These are phyloP conservation scores for Rutstroemia sydowiana DNA, from an alignment of 2,329 filamentous ascomycete genomes.

Conservation along the genomic window DNA sequence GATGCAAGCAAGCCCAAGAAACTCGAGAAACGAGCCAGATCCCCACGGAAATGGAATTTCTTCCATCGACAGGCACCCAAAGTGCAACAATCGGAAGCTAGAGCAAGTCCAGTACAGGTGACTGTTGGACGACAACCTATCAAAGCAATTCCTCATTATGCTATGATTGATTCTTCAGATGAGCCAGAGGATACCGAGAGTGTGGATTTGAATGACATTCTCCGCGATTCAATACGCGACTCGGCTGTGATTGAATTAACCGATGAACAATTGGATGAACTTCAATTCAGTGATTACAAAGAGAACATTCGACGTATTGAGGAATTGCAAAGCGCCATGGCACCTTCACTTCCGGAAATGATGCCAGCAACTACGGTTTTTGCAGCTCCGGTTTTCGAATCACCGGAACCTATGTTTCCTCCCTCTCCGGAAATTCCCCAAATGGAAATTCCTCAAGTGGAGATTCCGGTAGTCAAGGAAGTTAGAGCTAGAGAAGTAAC, in stretches of 20 bases:
- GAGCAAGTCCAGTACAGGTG: slow-evolving; percentile 41
- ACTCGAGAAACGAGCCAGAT: slow-evolving; percentile 46
- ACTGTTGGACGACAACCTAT: slow-evolving; percentile 34
- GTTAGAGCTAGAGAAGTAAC: slow-evolving; percentile 17
- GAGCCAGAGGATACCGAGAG: slow-evolving; percentile 25
- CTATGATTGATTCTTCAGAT: slow-evolving; percentile 54
- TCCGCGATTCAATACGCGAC: slow-evolving; percentile 45
- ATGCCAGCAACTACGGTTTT: slow-evolving; percentile 9
- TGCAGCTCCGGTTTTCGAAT: too few relatives aligned
- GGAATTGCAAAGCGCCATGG: slow-evolving; percentile 13
- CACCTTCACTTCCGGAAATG: slow-evolving; percentile 8
- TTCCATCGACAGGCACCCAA: slow-evolving; percentile 49
- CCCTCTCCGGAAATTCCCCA: slow-evolving; percentile 12
- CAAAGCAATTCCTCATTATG: slow-evolving; percentile 52
- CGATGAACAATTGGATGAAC: slow-evolving; percentile 25
- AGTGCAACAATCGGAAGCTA: slow-evolving; percentile 14
- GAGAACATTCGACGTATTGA: slow-evolving; percentile 21
- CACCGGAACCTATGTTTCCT: slow-evolving; percentile 19
- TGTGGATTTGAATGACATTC: slow-evolving; percentile 39
- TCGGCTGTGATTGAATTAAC: slow-evolving; percentile 23
- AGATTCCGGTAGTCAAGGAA: slow-evolving; percentile 21
- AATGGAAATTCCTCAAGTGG: slow-evolving; percentile 14
- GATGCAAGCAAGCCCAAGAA: slow-evolving; percentile 40
- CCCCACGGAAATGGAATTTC: slow-evolving; percentile 53
- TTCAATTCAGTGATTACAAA: slow-evolving; percentile 26